Base-by-base conservation (phyloP, 176 grass and related monocot genomes). In the Aegilops speltoides region DNA sequence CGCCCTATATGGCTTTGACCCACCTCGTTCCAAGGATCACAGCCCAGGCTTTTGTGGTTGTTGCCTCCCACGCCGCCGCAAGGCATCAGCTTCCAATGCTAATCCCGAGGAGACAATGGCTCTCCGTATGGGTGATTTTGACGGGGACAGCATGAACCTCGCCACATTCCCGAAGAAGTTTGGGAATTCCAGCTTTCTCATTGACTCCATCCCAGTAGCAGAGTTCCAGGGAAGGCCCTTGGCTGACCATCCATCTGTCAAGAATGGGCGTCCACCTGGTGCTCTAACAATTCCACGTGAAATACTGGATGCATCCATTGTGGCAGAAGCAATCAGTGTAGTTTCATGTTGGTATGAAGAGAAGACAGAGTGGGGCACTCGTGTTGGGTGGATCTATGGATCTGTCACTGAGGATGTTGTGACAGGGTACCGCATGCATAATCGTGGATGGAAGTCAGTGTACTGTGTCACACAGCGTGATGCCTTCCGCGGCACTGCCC, bases 341-440 rank as follows among this genome's bases (percentile, higher is more conserved):
- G 87, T 98, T 77, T 98, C 97, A 28, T 98, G 97, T 36, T 98
- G 97, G 97, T 98, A 98, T 1, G 97, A 98, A 90, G 96, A 98
- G 92, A 98, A 98, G 85, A 98, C 97, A 1, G 97, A 98, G 69
- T 98, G 97, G 96, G 96, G 96, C 20, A 77, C 40, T 26, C 81
- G 96, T 32, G 96, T 98, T 29, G 97, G 97, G 10, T 98, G 97
- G 97, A 98, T 98, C 73, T 96, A 98, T 52, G 94, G 97, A 2
- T 98, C 97, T 3, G 94, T 98, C 71, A 98, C 97, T 19, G 97
- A 98, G 71, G 97, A 98, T 29, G 97, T 98, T 68, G 94, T 98
- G 62, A 98, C 97, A n/a, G 97, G 97, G 54, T 98, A 98, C 79
- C 90, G 94, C 17, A 98, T 96, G 97, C 97, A 98, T 70, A 98